These are phyloP conservation scores for Paecilomyces fulvus DNA, from an alignment of 2,329 filamentous ascomycete genomes.

Conservation along the genomic window DNA sequence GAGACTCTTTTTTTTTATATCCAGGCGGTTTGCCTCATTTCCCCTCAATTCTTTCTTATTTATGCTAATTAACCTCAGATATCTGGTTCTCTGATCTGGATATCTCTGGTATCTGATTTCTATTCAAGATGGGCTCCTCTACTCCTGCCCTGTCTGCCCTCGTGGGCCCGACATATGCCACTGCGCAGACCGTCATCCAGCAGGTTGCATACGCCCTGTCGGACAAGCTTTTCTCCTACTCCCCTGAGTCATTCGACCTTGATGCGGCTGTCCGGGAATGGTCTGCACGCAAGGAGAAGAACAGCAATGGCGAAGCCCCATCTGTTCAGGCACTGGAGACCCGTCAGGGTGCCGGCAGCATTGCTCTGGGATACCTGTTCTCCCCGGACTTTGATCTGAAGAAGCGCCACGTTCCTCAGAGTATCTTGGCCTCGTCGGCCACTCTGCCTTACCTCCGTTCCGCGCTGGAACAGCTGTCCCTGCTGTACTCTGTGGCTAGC, in stretches of 20 bases:
- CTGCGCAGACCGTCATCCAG: constrained; percentile 86
- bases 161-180: constrained; percentile 82
- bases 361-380: constrained; percentile 95
- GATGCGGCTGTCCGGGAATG: constrained; percentile 75
- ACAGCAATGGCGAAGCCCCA: constrained; percentile 74
- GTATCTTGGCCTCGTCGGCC: constrained; percentile 76
- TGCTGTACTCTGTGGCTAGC: constrained; percentile 85
- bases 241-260: constrained; percentile 84
- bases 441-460: constrained; percentile 71
- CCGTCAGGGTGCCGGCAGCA: constrained; percentile 75
- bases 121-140: constrained; percentile 20
- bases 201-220: constrained; percentile 92
- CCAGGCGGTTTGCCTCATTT: constrained; percentile 1
- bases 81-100: not conserved
- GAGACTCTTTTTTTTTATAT: constrained; percentile 3
- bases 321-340: constrained; percentile 75
- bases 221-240: constrained; percentile 96
- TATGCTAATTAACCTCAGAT: not conserved
- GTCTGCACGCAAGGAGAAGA: constrained; percentile 60
- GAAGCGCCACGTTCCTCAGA: constrained; percentile 87
- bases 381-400: constrained; percentile 89
- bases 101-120: constrained; percentile 1
- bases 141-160: constrained; percentile 50
- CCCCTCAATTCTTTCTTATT: not conserved
- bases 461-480: constrained; percentile 82